Base-by-base conservation (phyloP, 331 rosid genomes). In the Dryas integrifolia region DNA sequence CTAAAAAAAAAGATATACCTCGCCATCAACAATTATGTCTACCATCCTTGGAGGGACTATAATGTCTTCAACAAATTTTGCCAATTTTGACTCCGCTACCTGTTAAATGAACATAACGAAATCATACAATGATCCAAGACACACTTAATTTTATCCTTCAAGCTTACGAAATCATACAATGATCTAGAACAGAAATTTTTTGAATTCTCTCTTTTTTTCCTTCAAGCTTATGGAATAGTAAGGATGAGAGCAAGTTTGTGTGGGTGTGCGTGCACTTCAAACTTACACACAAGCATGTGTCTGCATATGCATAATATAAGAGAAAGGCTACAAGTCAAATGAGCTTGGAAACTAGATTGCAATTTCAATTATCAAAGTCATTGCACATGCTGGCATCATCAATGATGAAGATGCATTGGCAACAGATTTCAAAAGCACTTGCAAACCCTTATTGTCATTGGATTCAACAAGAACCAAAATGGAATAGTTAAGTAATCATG, bases 11-110 rank as follows among this genome's bases (percentile, higher is more conserved):
- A 64, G 46, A n/a, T 50, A 72, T 82, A 94, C 98, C 97, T 94
- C 97, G 80, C 96, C 96, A 69, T 94, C 97, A 65, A 88, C 88
- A 72, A 91, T 84, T 70, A 94, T 70, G 82, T 94, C 96, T 57
- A 94, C 92, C 96, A 94, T 94, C 81, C 96, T 91, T 76, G 98
- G 97, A 77, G 98, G 97, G 74, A 94, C 88, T 51, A 94, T 89
- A 70, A 94, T 88, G 82, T 94, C 98, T 84, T 91, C 98, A 2
- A 94, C 97, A 82, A 94, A 94, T 73, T 88, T 92, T 15, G 98
- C 96, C 87, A 91, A 77, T 57, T 85, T 94, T 80, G 96, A 89
- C 81, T 94, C 98, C 61, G 98, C 96, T 62, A 89, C 96, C 98
- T 94, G 78, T 82, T 76, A 56, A 70, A 68, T 48, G 12, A 83